Conservation (phyloP, 495 filamentous ascomycete genomes). For the Ascodesmis nigricans region DNA sequence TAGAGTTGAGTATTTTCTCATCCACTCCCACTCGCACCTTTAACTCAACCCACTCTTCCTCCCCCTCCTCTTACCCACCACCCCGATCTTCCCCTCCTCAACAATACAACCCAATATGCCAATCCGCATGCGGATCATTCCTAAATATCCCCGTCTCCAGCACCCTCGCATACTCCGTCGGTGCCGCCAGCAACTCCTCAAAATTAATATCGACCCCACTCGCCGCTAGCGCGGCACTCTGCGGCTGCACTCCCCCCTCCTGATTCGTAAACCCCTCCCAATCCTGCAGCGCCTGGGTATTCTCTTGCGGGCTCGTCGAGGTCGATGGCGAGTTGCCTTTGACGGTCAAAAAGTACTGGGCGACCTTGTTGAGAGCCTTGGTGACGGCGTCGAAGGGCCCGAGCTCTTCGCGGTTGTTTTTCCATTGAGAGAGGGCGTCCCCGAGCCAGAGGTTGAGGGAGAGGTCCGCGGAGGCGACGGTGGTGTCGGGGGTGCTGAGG, state of each 20-base stretch:
- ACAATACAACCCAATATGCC: no score
- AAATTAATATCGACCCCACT: not conserved
- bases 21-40: no score
- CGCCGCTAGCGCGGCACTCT: not conserved
- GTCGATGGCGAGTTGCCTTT: no score
- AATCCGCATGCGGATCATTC: conserved; percentile 1
- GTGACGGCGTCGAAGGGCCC: conserved; percentile 1
- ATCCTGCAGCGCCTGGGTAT: not conserved
- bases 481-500: not conserved
- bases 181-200: not conserved
- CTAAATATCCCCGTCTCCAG: conserved; percentile 1
- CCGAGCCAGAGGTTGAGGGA: not conserved
- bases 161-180: conserved; percentile 2
- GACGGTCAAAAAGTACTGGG: not conserved
- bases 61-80: no score
- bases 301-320: not conserved
- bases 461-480: not conserved
- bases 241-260: not conserved
- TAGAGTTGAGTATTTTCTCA: no score
- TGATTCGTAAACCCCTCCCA: not conserved
- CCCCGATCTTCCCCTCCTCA: no score
- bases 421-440: not conserved
- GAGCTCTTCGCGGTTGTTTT: not conserved
- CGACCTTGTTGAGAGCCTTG: not conserved
- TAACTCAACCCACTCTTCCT: no score